A percentile compares a stretch with the other conserved stretches of the same genome.
Conservation (phyloP, 129 eudicot species). For the Pseudognaphalium luteoalbum region DNA sequence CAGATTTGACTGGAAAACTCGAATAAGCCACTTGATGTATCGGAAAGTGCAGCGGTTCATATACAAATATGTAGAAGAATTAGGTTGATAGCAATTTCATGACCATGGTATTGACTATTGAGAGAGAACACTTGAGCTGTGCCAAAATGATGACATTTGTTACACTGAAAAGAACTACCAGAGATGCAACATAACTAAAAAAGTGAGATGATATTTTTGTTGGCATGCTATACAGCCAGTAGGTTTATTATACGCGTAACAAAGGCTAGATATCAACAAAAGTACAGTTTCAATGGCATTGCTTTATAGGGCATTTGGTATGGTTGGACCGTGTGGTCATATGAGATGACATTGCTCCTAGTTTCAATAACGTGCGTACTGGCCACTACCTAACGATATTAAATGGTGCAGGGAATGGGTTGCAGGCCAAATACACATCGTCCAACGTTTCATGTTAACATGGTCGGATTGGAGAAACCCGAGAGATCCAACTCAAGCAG, state of each 20-base stretch:
- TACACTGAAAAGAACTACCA: not conserved
- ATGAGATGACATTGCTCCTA: not conserved
- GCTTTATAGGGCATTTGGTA: not conserved
- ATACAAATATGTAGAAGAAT: too few relatives aligned
- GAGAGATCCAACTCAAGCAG: slow-evolving; percentile 76
- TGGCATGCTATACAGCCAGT: not conserved
- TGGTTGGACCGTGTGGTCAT: not conserved
- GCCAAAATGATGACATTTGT: not conserved
- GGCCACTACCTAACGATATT: not conserved
- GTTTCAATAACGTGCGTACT: not conserved
- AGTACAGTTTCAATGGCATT: not conserved
- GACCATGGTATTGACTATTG: not conserved
- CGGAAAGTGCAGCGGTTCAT: too few relatives aligned
- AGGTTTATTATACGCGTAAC: not conserved
- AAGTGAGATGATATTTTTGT: not conserved
- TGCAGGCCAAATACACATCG: slow-evolving; percentile 97
- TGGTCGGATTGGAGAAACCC: slow-evolving; percentile 89
- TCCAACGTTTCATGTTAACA: slow-evolving; percentile 96
- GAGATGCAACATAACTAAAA: not conserved
- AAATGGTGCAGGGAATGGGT: slow-evolving; percentile 77
- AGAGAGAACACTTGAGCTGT: not conserved
- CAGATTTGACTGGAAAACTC: too few relatives aligned
- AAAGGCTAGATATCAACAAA: not conserved
- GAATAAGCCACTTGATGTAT: too few relatives aligned
- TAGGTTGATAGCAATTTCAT: too few relatives aligned